These are phyloP conservation scores for Colletotrichum plurivorum DNA, from an alignment of 2,329 filamentous ascomycete species.

Conservation along the genomic window DNA sequence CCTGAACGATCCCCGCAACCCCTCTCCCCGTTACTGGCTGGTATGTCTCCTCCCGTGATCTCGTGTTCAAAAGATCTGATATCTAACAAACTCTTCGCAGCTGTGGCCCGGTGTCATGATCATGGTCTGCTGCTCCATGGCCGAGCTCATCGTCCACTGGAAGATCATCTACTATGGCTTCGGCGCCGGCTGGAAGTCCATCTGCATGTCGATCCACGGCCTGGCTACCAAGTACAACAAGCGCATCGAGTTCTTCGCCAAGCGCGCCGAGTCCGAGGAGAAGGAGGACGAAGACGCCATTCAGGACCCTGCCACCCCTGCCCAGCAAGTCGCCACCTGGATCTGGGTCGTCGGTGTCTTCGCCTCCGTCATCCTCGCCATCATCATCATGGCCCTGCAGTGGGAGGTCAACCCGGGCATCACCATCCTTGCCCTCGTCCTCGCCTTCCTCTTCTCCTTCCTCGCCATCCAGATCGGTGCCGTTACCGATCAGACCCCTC, in stretches of 20 bases:
- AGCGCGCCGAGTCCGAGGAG: slow-evolving; percentile 53
- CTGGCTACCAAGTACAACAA: slow-evolving; percentile 50
- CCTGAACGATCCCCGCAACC: slow-evolving; percentile 48
- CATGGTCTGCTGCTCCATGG: slow-evolving; percentile 57
- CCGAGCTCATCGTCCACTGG: slow-evolving; percentile 58
- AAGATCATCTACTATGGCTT: slow-evolving; percentile 52
- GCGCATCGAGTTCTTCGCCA: slow-evolving; percentile 50
- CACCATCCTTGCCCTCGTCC: slow-evolving; percentile 67
- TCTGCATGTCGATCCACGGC: slow-evolving; percentile 49
- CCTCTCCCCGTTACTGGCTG: slow-evolving; percentile 59
- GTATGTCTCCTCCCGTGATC: neutral
- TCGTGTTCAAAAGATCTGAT: no score
- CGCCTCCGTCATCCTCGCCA: slow-evolving; percentile 65
- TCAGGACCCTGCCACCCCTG: slow-evolving; percentile 56
- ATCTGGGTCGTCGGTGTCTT: slow-evolving; percentile 64
- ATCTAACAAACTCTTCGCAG: neutral
- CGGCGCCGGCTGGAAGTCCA: slow-evolving; percentile 51
- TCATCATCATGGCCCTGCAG: slow-evolving; percentile 64
- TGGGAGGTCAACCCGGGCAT: slow-evolving; percentile 71
- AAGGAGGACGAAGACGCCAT: slow-evolving; percentile 51
- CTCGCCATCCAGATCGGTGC: slow-evolving; percentile 73
- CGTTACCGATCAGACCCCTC: slow-evolving; percentile 73
- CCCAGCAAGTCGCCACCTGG: slow-evolving; percentile 67
- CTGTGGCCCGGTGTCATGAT: slow-evolving; percentile 61
- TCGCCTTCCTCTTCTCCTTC: slow-evolving; percentile 74